A percentile compares a stretch with the other conserved stretches of the same genome.
These are phyloP conservation scores for Talaromyces islandicus DNA, from an alignment of 2,329 filamentous ascomycete species.

Conservation along the genomic window DNA sequence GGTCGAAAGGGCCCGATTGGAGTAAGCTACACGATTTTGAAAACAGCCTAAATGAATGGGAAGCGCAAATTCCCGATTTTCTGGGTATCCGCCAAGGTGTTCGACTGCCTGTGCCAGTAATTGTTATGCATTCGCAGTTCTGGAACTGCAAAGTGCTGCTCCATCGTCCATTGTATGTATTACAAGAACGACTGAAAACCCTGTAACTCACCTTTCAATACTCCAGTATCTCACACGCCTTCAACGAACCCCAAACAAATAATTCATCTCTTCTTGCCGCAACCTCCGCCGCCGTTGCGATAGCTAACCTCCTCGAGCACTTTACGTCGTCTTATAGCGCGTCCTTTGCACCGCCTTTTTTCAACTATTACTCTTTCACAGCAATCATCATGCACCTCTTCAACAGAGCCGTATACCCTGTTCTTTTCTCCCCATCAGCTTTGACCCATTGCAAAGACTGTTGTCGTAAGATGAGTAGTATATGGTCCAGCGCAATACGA, in stretches of 20 bases:
- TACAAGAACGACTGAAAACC: background rate
- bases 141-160: slow-evolving; percentile 8
- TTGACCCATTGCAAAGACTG: slow-evolving; percentile 11
- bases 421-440: slow-evolving; percentile 10
- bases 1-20: slow-evolving; percentile 1
- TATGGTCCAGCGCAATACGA: slow-evolving; percentile 10
- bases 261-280: slow-evolving; percentile 5
- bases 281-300: slow-evolving; percentile 1
- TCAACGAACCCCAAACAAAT: background rate
- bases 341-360: slow-evolving; percentile 8
- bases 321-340: slow-evolving; percentile 11
- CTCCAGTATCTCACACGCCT: background rate
- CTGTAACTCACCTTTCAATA: background rate
- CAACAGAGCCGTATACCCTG: slow-evolving; percentile 9
- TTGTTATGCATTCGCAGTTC: slow-evolving; percentile 6
- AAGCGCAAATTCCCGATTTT: slow-evolving; percentile 1
- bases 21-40: slow-evolving; percentile 2
- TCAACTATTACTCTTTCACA: slow-evolving; percentile 12
- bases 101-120: slow-evolving; percentile 1
- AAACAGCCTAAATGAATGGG: slow-evolving; percentile 2
- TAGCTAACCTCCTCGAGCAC: slow-evolving; percentile 6
- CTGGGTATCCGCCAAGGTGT: slow-evolving; percentile 2
- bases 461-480: slow-evolving; percentile 11
- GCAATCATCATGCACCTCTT: slow-evolving; percentile 11
- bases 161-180: slow-evolving; percentile 7